Evolutionary conservation across 345 rosid species (phyloP), one percentile per base, ranked within the genome.

Genomic region (Heritiera littoralis): DNA sequence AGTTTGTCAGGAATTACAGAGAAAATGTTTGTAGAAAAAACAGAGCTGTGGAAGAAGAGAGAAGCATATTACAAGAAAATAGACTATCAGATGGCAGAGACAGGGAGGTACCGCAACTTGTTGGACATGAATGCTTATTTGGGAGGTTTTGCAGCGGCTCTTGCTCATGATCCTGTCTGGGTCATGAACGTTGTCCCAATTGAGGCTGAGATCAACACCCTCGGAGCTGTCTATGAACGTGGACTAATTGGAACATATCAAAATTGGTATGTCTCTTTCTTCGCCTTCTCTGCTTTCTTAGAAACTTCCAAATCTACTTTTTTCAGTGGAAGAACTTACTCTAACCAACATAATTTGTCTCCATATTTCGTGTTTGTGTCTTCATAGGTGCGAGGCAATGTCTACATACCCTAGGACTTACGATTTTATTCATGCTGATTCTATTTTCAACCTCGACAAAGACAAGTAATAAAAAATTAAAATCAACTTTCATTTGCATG

Each of bases 331-430:
- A 93, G 97, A 13, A 82, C 81, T 55, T 28, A 92, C 28, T 5
- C 20, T 8, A 23, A 58, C 17, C 1, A 35, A 35, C 38, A 35
- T 1, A 5, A 41, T 11, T 35, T 35, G 3, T 35, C 3, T 23
- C 28, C 28, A 23, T 1, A 35, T 35, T 35, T 35, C 3, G 15
- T 38, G 0, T 23, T 48, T 7, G 41, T 70, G 0, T 69, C 2
- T 46, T 12, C 0, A 7, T 20, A 70, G 56, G 74, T 68, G 80
- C 5, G 80, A 96, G 81, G 98, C 99, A 45, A 91, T 96, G 99
- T 96, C 99, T 32, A 96, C 97, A n/a, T 96, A 92, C 78, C 99
- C 99, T 14, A 88, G 98, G 66, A 92, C 98, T 72, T 94, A 91
- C 63, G 99, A 94, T 71, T 91, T 94, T 48, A 89, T 96, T 65